Evolutionary conservation across 2,329 filamentous ascomycete species (phyloP).

Genomic region (Ophiocordyceps camponoti-floridani): DNA sequence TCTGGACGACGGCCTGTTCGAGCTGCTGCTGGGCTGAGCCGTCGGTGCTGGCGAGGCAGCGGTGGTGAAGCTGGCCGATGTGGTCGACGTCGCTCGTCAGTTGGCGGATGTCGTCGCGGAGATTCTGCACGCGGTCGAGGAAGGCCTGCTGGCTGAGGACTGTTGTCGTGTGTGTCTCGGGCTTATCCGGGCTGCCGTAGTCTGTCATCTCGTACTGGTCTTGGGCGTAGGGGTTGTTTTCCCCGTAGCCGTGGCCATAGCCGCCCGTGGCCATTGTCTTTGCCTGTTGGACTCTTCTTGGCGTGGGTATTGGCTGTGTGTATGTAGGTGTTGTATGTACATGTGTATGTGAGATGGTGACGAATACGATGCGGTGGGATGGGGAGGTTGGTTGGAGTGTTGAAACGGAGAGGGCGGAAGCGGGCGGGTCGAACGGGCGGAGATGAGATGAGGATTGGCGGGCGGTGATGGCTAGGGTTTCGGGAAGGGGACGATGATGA

Average conservation of each 20-base stretch:
- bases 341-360: no score
- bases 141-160: constrained; percentile 47
- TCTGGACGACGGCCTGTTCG: constrained; percentile 50
- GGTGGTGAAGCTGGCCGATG: constrained; percentile 55
- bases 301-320: no score
- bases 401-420: neutral
- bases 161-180: constrained; percentile 10
- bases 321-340: no score
- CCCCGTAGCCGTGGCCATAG: neutral
- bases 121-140: constrained; percentile 45
- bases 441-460: no score
- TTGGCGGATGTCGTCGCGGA: constrained; percentile 49
- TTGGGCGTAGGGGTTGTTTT: constrained; percentile 4
- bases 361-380: neutral
- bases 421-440: neutral
- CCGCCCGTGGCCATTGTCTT: neutral
- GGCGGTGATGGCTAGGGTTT: no score
- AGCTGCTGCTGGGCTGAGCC: constrained; percentile 35
- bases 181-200: constrained; percentile 20
- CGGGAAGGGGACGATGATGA: no score
- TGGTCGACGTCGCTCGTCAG: constrained; percentile 49
- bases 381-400: neutral
- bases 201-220: constrained; percentile 33
- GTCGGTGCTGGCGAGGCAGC: constrained; percentile 49
- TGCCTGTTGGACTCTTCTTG: neutral